Base-by-base conservation (phyloP, 1,139 yeast genomes). In the Lodderomyces beijingensis region DNA sequence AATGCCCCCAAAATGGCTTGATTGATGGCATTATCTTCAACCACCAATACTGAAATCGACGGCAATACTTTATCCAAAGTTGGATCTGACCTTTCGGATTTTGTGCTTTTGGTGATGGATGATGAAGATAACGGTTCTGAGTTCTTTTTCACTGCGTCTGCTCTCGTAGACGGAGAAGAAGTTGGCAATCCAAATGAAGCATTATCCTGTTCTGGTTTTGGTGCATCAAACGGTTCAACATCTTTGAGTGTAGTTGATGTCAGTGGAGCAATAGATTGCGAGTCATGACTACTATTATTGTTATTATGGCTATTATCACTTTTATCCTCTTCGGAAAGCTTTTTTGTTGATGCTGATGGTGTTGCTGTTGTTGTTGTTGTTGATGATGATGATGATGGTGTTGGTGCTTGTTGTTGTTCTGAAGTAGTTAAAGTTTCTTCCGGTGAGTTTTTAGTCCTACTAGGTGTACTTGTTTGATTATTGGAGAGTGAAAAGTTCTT, bases 1-100 rank as follows among this genome's bases (percentile, higher is more conserved):
- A 88, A 91, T n/a, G 95, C 87, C 18, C 91, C 95, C 51, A 91
- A 69, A 70, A 91, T 89, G 31, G 87, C 86, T 61, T 87, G 95
- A 58, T 91, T 91, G 49, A 91, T 89, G 30, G 91, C 83, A 55
- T 91, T 91, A 66, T 91, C 98, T 56, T 91, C 98, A 5, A 93
- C 98, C 22, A 91, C 91, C 35, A 91, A 63, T 3, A 91, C 96
- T 25, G 88, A 86, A 33, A 91, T 81, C 38, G 88, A 86, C 0
- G 96, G 96, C 18, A 75, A 50, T 7, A 75, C 79, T 36, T 70
- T 66, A 16, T 70, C 71, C 10, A 70, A 59, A 3, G 74, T 53
- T 44, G 31, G 48, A 30, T 34, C 38, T 19, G n/a, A 30, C 34
- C 32, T 35, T 27, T 43, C 39, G 16, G 27, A 12, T 15, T 28